Evolutionary conservation across 306 rosid genomes (phyloP).

Genomic region (Quercus berberidifolia): DNA sequence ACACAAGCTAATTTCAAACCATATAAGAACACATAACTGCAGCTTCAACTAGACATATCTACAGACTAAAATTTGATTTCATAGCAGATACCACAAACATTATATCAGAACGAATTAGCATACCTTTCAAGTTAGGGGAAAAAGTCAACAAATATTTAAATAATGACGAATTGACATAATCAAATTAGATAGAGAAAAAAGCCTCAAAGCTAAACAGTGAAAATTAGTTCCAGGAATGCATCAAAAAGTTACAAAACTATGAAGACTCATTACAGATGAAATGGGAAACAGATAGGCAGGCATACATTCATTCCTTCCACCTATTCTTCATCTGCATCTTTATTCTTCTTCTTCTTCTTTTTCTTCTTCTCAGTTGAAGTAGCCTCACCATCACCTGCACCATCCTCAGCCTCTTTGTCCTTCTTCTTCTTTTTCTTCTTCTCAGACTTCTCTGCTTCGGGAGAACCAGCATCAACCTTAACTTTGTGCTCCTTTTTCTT

Average conservation of each 20-base stretch:
- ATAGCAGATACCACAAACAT: no score
- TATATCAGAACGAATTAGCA: not conserved
- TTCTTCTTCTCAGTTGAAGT: slow-evolving; percentile 60
- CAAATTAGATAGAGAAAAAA: not conserved
- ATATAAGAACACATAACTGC: not conserved
- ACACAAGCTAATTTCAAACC: not conserved
- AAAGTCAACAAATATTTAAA: not conserved
- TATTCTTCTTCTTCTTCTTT: slow-evolving; percentile 49
- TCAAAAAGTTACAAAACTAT: slow-evolving; percentile 9
- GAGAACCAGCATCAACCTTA: slow-evolving; percentile 38
- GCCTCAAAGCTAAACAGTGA: not conserved
- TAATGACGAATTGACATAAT: not conserved
- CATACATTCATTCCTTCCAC: slow-evolving; percentile 11
- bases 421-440: slow-evolving; percentile 69
- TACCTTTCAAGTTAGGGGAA: not conserved
- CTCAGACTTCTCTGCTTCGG: slow-evolving; percentile 53
- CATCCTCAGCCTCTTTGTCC: slow-evolving; percentile 45
- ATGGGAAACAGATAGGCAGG: not conserved
- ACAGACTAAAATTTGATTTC: not conserved
- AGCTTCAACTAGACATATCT: not conserved
- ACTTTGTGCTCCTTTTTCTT: slow-evolving; percentile 37
- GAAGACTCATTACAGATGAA: slow-evolving; percentile 17
- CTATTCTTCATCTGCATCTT: slow-evolving; percentile 50
- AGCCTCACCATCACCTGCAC: slow-evolving; percentile 27
- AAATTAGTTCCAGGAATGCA: slow-evolving; percentile 6